Evolutionary conservation across 1,139 yeast species (phyloP).

Genomic region (Blastobotrys persicus): DNA sequence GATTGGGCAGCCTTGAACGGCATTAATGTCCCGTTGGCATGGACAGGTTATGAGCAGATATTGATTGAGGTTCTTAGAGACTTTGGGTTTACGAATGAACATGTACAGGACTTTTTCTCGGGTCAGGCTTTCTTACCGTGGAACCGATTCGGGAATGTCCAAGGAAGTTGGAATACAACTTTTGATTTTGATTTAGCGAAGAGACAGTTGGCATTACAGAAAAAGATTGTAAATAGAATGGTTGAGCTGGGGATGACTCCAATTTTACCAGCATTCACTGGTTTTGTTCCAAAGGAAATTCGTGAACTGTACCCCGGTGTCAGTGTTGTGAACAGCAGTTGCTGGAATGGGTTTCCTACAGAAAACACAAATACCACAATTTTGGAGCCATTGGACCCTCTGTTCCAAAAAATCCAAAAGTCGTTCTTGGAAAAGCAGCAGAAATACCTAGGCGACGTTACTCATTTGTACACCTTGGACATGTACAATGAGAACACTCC

Average conservation of each 20-base stretch:
- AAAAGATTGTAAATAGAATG: constrained; percentile 21
- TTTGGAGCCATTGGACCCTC: constrained; percentile 22
- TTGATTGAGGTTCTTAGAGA: constrained; percentile 19
- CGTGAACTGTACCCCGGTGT: constrained; percentile 16
- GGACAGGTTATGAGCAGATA: constrained; percentile 24
- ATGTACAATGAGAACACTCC: constrained; percentile 24
- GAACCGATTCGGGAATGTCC: constrained; percentile 25
- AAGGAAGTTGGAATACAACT: constrained; percentile 20
- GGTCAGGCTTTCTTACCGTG: constrained; percentile 23
- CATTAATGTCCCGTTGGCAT: constrained; percentile 20
- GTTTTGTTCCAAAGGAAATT: constrained; percentile 20
- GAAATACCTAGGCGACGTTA: constrained; percentile 18
- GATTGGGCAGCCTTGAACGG: constrained; percentile 24
- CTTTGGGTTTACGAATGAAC: constrained; percentile 19
- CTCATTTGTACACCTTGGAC: constrained; percentile 21
- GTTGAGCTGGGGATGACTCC: constrained; percentile 24
- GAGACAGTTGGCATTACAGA: constrained; percentile 18
- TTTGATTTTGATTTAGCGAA: constrained; percentile 15
- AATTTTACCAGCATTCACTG: constrained; percentile 24
- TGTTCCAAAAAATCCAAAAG: constrained; percentile 18
- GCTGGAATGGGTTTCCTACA: constrained; percentile 22
- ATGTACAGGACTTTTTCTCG: constrained; percentile 17
- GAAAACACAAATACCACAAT: constrained; percentile 18
- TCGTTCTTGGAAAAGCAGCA: constrained; percentile 17
- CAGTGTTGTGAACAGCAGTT: constrained; percentile 15